phyloP scores from a whole-genome alignment of 2,329 filamentous ascomycete genomes.

The Fusarium napiforme region DNA sequence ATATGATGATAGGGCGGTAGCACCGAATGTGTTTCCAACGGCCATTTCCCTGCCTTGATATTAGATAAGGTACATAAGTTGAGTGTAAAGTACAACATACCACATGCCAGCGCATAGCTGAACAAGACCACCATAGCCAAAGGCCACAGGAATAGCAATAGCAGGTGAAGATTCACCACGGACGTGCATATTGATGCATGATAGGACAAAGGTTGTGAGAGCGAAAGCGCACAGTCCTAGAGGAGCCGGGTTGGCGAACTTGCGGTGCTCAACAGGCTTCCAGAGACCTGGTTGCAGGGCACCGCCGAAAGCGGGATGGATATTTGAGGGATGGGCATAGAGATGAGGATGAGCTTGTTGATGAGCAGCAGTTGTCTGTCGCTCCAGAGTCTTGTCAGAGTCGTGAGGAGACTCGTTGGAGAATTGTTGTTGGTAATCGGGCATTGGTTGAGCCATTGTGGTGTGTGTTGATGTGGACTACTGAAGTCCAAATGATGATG shows the following conservation, averaged over 20 bases:
- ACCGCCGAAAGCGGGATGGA: slow-evolving; percentile 70
- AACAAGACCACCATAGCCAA: slow-evolving; percentile 78
- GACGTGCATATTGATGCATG: slow-evolving; percentile 75
- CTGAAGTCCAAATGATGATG: neutral
- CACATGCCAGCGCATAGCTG: slow-evolving; percentile 89
- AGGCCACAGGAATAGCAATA: slow-evolving; percentile 75
- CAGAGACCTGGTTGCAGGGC: slow-evolving; percentile 78
- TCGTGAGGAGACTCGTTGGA: slow-evolving; percentile 36
- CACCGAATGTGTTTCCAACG: slow-evolving; percentile 87
- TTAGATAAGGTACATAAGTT: slow-evolving; percentile 1
- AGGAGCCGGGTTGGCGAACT: slow-evolving; percentile 83
- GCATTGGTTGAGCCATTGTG: slow-evolving; percentile 39
- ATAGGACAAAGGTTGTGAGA: slow-evolving; percentile 84
- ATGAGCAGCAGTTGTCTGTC: slow-evolving; percentile 20
- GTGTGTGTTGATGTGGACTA: neutral
- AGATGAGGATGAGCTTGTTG: slow-evolving; percentile 42
- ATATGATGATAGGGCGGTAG: slow-evolving; percentile 82
- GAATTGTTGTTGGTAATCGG: slow-evolving; percentile 3
- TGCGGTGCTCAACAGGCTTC: slow-evolving; percentile 72
- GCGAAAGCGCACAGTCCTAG: slow-evolving; percentile 83
- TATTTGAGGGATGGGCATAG: slow-evolving; percentile 41
- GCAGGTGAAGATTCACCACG: slow-evolving; percentile 69
- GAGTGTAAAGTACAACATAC: slow-evolving; percentile 60
- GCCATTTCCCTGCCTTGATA: slow-evolving; percentile 76
- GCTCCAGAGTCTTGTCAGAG: slow-evolving; percentile 44